Evolutionary conservation across 768 basidiomycete genomes (phyloP), one percentile per base, ranked within the genome.

Genomic region (Hygrocybe punicea): DNA sequence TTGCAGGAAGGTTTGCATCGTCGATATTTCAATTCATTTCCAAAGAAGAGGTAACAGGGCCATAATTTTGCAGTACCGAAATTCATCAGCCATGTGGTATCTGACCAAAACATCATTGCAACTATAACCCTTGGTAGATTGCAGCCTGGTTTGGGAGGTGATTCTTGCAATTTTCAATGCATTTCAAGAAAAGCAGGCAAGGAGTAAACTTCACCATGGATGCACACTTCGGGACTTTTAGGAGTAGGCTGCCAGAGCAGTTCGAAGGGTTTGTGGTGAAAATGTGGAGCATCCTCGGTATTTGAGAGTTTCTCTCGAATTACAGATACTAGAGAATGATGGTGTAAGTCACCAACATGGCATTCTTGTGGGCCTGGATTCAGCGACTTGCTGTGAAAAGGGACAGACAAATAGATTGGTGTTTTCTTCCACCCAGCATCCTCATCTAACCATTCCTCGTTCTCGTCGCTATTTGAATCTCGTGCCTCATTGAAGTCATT

Each of bases 31-130:
- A 62, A 65, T 69, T 61, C 34, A 39, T 61, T 61, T n/a, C 60
- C 58, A 45, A 55, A 52, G 25, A 37, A 53, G 21, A 61, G 35
- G 45, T 64, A 64, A 35, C 57, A 24, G 4, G 60, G 62, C 42
- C 67, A 70, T 1, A 70, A 46, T 4, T 53, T 62, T 21, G 65
- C 63, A 2, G 65, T 52, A 2, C 75, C 69, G 60, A 75, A 75
- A 4, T 56, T 45, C 1, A 71, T 60, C 0, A 75, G 58, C 13
- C 69, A 68, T 5, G 70, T 73, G 2, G 62, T 13, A 58, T 75
- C 71, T 0, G 71, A 73, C 59, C 65, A 69, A 33, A 71, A 58
- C 67, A 73, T 71, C 13, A 68, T 14, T 3, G 55, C 62, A n/a
- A 57, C 56, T 40, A 72, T 42, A 2, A 50, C 47, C 1, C 60